A percentile compares a stretch with the other conserved stretches of the same genome.
These are phyloP conservation scores for Phoenix roebelenii DNA, from an alignment of 176 grass and related monocot species.

Conservation along the genomic window DNA sequence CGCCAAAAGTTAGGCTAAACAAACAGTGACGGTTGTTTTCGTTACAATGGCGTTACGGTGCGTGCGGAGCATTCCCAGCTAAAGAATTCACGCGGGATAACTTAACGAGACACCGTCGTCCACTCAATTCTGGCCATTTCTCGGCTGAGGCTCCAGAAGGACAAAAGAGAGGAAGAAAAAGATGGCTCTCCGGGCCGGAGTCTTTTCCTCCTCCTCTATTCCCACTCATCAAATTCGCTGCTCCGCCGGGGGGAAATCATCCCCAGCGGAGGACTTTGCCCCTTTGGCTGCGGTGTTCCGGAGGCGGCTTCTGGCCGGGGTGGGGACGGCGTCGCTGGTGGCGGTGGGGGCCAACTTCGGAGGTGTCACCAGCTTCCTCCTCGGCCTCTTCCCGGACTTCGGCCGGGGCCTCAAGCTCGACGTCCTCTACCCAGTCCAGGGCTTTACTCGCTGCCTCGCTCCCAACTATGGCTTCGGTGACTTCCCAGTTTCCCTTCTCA, in stretches of 20 bases:
- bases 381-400: slow-evolving; percentile 67
- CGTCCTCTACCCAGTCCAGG: slow-evolving; percentile 78
- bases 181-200: slow-evolving; percentile 6
- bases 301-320: slow-evolving; percentile 49
- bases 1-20: no score
- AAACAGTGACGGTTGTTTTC: no score
- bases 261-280: slow-evolving; percentile 51
- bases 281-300: slow-evolving; percentile 69
- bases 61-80: no score
- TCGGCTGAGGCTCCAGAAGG: no score
- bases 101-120: no score
- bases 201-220: neutral
- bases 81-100: no score
- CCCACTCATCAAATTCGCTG: slow-evolving; percentile 15
- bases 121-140: no score
- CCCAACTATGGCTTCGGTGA: slow-evolving; percentile 61
- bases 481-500: neutral
- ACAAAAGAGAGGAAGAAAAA: neutral
- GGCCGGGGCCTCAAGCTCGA: slow-evolving; percentile 63
- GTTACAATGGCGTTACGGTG: no score
- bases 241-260: neutral
- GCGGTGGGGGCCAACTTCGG: slow-evolving; percentile 83
- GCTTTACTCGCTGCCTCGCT: slow-evolving; percentile 81
- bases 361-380: slow-evolving; percentile 79
- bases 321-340: slow-evolving; percentile 34